A percentile compares a stretch with the other conserved stretches of the same genome.
These are phyloP conservation scores for Saturnispora silvae DNA, from an alignment of 805 yeast genomes.

Conservation along the genomic window DNA sequence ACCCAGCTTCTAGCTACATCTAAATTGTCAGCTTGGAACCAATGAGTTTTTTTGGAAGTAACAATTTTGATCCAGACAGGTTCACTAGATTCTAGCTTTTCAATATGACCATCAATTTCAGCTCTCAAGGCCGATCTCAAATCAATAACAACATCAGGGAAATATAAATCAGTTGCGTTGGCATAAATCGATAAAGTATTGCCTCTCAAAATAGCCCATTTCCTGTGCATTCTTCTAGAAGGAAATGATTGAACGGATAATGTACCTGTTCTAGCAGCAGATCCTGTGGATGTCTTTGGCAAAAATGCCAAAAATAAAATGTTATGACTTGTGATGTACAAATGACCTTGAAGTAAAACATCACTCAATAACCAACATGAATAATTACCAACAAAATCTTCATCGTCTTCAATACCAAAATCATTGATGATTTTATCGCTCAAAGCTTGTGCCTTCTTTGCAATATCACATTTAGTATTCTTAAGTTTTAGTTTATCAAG, in stretches of 20 bases:
- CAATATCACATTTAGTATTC: constrained; percentile 1
- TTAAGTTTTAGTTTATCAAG: constrained; percentile 21
- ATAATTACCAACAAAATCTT: constrained; percentile 48
- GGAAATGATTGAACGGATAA: constrained; percentile 33
- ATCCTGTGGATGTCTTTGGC: constrained; percentile 40
- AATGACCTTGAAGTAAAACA: constrained; percentile 77
- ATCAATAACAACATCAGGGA: constrained; percentile 70
- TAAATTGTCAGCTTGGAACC: constrained; percentile 63
- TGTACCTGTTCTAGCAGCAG: constrained; percentile 38
- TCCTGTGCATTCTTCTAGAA: constrained; percentile 36
- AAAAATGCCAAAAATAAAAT: constrained; percentile 70
- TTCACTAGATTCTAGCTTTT: constrained; percentile 15
- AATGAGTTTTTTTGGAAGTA: constrained; percentile 47
- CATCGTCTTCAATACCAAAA: constrained; percentile 42
- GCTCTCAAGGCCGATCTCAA: constrained; percentile 52
- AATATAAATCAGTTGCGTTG: constrained; percentile 70
- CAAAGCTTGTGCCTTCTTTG: constrained; percentile 28
- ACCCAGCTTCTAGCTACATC: constrained; percentile 77
- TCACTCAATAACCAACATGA: constrained; percentile 76
- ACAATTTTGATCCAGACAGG: constrained; percentile 46
- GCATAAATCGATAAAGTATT: constrained; percentile 59
- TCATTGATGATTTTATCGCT: constrained; percentile 26
- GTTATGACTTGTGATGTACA: constrained; percentile 56
- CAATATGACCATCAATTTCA: constrained; percentile 31
- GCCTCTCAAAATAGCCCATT: constrained; percentile 72